Conservation (phyloP, 2,329 filamentous ascomycete genomes). For the Ilyonectria destructans region DNA sequence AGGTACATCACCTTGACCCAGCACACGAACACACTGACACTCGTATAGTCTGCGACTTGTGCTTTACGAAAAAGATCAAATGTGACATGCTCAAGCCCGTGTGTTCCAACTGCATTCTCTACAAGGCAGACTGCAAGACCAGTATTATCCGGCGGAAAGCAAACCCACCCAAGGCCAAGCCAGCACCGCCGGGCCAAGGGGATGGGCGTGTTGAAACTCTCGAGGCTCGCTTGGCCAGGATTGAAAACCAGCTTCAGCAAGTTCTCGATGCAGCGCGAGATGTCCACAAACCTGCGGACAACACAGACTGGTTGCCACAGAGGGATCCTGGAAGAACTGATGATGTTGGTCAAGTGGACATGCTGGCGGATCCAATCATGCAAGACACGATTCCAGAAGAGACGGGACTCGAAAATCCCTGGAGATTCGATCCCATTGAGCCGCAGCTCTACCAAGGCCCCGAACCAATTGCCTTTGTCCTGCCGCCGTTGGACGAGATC, state of each 20-base stretch:
- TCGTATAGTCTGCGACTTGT: slow-evolving; percentile 59
- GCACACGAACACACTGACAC: background rate
- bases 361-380: background rate
- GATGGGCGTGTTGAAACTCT: slow-evolving; percentile 23
- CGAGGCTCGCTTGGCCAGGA: slow-evolving; percentile 50
- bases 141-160: slow-evolving; percentile 48
- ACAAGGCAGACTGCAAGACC: slow-evolving; percentile 58
- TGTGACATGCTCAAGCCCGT: slow-evolving; percentile 62
- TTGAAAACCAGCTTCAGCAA: slow-evolving; percentile 53
- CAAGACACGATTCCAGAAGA: background rate
- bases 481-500: slow-evolving; percentile 56
- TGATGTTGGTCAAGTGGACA: background rate
- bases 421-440: slow-evolving; percentile 45
- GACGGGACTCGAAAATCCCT: background rate
- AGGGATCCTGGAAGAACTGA: background rate
- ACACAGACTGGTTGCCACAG: background rate
- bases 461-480: slow-evolving; percentile 35
- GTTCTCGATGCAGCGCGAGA: slow-evolving; percentile 48
- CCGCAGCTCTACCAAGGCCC: slow-evolving; percentile 41
- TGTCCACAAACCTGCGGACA: slow-evolving; percentile 8
- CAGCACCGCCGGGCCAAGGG: slow-evolving; percentile 23
- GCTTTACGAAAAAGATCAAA: slow-evolving; percentile 64
- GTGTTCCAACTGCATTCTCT: slow-evolving; percentile 62
- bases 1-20: slow-evolving; percentile 19
- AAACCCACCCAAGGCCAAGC: slow-evolving; percentile 39